phyloP scores from a whole-genome alignment of 805 yeast genomes.

The Saturnispora halmiae region DNA sequence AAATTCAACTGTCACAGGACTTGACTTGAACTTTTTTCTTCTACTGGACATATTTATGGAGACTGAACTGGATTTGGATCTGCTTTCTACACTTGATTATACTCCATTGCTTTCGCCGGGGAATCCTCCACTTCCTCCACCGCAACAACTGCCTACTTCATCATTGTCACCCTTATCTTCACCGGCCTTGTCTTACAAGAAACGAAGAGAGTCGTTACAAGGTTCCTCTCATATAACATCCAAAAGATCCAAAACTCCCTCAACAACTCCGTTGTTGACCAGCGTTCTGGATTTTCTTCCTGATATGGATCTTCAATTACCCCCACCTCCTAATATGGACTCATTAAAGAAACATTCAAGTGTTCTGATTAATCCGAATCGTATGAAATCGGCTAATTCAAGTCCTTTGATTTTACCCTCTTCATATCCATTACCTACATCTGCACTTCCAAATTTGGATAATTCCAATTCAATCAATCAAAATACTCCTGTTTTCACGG shows the following conservation, averaged over 20 bases:
- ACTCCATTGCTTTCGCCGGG: slow-evolving; percentile 76
- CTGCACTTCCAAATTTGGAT: not conserved
- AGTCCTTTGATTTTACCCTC: slow-evolving; percentile 31
- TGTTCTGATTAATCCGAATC: slow-evolving; percentile 27
- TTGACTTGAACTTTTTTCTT: not conserved
- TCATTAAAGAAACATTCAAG: slow-evolving; percentile 21
- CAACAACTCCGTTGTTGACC: slow-evolving; percentile 15
- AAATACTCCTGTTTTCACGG: not conserved
- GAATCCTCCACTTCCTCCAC: not conserved
- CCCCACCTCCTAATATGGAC: slow-evolving; percentile 16
- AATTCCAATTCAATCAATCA: too few species aligned
- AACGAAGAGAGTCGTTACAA: slow-evolving; percentile 10
- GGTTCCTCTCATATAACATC: slow-evolving; percentile 4
- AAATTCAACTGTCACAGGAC: not conserved
- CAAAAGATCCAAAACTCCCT: slow-evolving; percentile 8
- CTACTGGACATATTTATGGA: slow-evolving; percentile 1
- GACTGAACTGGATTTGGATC: slow-evolving; percentile 8
- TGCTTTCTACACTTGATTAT: slow-evolving; percentile 53
- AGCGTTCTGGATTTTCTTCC: slow-evolving; percentile 2
- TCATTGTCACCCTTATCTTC: slow-evolving; percentile 50
- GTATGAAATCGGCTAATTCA: slow-evolving; percentile 25
- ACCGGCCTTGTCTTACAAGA: slow-evolving; percentile 50
- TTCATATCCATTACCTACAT: slow-evolving; percentile 15
- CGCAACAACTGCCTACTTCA: slow-evolving; percentile 12
- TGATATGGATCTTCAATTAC: slow-evolving; percentile 9